These are phyloP conservation scores for Metahyphopichia silvanorum DNA, from an alignment of 805 yeast genomes.

Conservation along the genomic window DNA sequence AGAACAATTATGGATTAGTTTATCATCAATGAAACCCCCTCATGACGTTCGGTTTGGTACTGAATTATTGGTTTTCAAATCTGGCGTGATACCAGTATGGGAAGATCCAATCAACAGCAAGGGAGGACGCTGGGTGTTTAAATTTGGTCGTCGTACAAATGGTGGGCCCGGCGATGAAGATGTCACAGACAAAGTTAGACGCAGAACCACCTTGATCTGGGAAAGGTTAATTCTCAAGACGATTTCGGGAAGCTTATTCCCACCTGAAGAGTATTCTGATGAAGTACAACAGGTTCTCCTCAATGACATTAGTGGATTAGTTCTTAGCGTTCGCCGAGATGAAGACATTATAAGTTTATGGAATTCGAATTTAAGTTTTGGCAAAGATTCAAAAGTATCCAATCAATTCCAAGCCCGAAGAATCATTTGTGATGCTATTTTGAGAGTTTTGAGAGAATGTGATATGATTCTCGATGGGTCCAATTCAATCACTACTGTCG, in stretches of 20 bases:
- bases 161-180: constrained; percentile 11
- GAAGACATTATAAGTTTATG: constrained; percentile 60
- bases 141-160: constrained; percentile 37
- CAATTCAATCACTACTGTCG: constrained; percentile 27
- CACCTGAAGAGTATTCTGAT: constrained; percentile 26
- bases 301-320: constrained; percentile 57
- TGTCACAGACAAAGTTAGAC: constrained; percentile 21
- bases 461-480: constrained; percentile 40
- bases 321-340: constrained; percentile 55
- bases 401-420: constrained; percentile 45
- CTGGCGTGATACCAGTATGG: constrained; percentile 64
- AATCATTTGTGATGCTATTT: constrained; percentile 44
- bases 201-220: constrained; percentile 46
- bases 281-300: constrained; percentile 36
- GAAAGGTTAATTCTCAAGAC: constrained; percentile 52
- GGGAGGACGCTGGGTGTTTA: constrained; percentile 64
- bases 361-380: constrained; percentile 50
- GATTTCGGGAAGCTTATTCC: constrained; percentile 49
- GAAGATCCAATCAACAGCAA: constrained; percentile 58
- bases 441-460: constrained; percentile 46
- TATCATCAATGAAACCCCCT: constrained; percentile 37
- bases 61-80: constrained; percentile 55
- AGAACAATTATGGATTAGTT: constrained; percentile 52
- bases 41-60: constrained; percentile 42
- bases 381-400: constrained; percentile 25